Conservation (phyloP, 768 basidiomycete genomes). For the Pleurotus citrinopileatus region DNA sequence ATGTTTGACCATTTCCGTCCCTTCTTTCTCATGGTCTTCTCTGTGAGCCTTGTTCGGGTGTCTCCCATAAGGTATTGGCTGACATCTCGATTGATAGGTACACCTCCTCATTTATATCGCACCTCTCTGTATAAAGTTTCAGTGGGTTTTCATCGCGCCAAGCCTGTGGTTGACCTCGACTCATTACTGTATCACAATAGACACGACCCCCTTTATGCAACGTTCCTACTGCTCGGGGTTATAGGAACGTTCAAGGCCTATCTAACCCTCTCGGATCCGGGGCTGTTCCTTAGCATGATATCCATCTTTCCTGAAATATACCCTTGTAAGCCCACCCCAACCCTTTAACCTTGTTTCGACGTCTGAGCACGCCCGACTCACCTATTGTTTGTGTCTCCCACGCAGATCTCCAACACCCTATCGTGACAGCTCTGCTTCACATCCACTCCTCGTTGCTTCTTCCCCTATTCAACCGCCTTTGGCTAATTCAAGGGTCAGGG, state of each 20-base stretch:
- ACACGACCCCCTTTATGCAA: conserved; percentile 81
- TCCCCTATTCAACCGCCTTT: conserved; percentile 88
- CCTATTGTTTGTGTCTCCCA: not conserved
- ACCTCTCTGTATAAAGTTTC: conserved; percentile 87
- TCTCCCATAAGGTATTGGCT: not conserved
- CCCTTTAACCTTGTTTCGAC: not conserved
- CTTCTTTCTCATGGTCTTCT: conserved; percentile 95
- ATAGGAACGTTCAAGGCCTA: conserved; percentile 89
- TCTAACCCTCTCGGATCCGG: conserved; percentile 86
- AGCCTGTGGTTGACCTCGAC: not conserved
- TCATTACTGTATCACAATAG: conserved; percentile 34
- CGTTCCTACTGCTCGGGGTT: conserved; percentile 73
- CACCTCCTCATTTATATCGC: conserved; percentile 81
- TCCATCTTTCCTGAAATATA: conserved; percentile 81
- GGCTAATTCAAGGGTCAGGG: conserved; percentile 88
- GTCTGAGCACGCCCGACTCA: not conserved
- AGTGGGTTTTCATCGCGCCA: conserved; percentile 38
- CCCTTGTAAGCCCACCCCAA: conserved; percentile 65
- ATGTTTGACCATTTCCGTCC: conserved; percentile 98
- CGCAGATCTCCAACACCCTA: conserved; percentile 80
- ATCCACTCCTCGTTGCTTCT: conserved; percentile 82
- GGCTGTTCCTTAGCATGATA: conserved; percentile 80
- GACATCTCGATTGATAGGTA: conserved; percentile 39
- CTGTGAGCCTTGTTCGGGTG: conserved; percentile 44
- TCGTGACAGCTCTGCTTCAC: conserved; percentile 80